Evolutionary conservation across 371 early-diverging fungal species (phyloP), one percentile per base, ranked within the genome.

Genomic region (Conidiobolus incongruus): DNA sequence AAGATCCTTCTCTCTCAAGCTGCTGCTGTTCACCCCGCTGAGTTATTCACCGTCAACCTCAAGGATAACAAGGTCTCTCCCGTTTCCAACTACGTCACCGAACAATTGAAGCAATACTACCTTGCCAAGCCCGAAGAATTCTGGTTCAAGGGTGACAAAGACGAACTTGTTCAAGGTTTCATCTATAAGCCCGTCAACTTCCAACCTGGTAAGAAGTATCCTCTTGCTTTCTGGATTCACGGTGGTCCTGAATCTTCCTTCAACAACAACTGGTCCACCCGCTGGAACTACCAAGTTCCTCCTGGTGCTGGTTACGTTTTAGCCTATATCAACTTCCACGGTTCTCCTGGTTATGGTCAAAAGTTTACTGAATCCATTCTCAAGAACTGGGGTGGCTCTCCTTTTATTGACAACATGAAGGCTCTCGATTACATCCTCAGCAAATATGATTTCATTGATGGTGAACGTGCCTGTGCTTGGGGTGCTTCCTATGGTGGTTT

Each of bases 401-500:
- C 88, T n/a, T 82, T 65, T 35, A 48, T 68, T 37, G 83, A 81
- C 45, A 48, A 81, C 46, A 73, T 77, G 61, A 65, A 56, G 46
- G 83, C 84, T 31, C 52, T 85, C 10, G 66, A 79, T 39, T 64
- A 72, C 47, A 62, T 76, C 4, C 56, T 80, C 5, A 56, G 60
- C 4, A 52, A 53, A 12, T 70, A 68, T 46, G 34, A 53, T 4
- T 78, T 66, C 44, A 58, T 81, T 23, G 81, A 83, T 52, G 32
- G 47, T n/a, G 48, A 56, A 3, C 61, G 76, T 10, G 50, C n/a
- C n/a, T n/a, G n/a, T n/a, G n/a, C n/a, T n/a, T n/a, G n/a, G n/a
- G n/a, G n/a, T n/a, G n/a, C n/a, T n/a, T n/a, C n/a, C n/a, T 84
- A 81, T 54, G 87, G 87, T 47, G 87, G 84, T 0, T 83, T 70